Conservation (phyloP, 441 rosid species). For the Eutrema salsugineum region DNA sequence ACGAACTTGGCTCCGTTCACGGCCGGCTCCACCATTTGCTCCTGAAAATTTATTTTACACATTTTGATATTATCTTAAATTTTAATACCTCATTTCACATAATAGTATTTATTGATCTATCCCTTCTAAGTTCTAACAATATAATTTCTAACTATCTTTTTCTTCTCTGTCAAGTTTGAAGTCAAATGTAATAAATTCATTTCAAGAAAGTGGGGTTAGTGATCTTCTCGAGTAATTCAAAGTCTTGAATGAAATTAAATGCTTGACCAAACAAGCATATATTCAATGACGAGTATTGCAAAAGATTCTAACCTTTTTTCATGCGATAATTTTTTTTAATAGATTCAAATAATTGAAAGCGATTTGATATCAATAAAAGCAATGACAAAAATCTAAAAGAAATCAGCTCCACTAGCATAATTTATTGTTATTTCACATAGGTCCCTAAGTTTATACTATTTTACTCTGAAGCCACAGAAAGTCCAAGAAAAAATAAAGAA, state of each 20-base stretch:
- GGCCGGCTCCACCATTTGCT: constrained; percentile 96
- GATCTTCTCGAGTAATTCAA: neutral
- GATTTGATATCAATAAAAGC: neutral
- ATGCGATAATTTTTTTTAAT: neutral
- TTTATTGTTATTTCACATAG: neutral
- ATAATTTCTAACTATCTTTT: constrained; percentile 1
- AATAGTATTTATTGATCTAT: neutral
- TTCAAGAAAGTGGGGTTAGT: neutral
- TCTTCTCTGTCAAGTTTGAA: neutral
- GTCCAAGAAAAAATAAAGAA: neutral
- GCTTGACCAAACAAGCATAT: neutral
- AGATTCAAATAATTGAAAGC: neutral
- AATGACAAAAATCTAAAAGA: constrained; percentile 1
- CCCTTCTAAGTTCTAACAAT: neutral
- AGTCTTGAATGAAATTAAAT: neutral
- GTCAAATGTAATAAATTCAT: neutral
- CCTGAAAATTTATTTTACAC: constrained; percentile 31
- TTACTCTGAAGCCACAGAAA: constrained; percentile 16
- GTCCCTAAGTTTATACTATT: constrained; percentile 3
- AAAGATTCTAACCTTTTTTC: neutral
- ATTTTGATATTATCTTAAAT: neutral
- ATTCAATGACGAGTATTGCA: neutral
- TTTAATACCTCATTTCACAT: neutral
- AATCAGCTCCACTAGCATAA: constrained; percentile 7
- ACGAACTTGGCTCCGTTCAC: constrained; percentile 80